Evolutionary conservation across 2,329 filamentous ascomycete genomes (phyloP).

Genomic region (Botrytis porri): DNA sequence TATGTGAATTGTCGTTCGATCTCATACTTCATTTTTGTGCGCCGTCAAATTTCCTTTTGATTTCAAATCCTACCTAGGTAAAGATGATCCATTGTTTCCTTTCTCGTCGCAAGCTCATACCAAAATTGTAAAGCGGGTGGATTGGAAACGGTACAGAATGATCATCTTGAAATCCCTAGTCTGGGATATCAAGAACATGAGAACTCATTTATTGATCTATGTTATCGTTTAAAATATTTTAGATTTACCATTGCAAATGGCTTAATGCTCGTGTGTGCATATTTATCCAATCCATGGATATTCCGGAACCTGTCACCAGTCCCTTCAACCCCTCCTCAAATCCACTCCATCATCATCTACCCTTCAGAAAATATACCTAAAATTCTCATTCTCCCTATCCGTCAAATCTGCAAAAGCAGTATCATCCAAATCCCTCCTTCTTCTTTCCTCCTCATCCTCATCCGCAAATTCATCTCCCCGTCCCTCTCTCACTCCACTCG

Average conservation of each 20-base stretch:
- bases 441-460: conserved; percentile 9
- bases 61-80: no score
- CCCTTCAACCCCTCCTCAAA: background rate
- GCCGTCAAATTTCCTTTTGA: background rate
- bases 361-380: conserved; percentile 13
- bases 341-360: background rate
- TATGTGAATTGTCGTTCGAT: background rate
- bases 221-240: background rate
- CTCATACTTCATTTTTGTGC: background rate
- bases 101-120: background rate
- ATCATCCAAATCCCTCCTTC: conserved; percentile 5
- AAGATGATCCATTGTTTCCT: background rate
- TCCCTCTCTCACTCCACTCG: background rate
- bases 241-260: background rate
- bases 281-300: background rate
- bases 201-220: background rate
- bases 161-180: background rate
- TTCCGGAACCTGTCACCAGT: background rate
- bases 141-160: background rate
- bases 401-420: conserved; percentile 17
- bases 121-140: background rate
- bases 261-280: background rate
- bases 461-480: background rate
- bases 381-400: conserved; percentile 16
- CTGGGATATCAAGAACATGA: background rate